Conservation (phyloP, 331 rosid genomes). For the Pyracantha coccinea region DNA sequence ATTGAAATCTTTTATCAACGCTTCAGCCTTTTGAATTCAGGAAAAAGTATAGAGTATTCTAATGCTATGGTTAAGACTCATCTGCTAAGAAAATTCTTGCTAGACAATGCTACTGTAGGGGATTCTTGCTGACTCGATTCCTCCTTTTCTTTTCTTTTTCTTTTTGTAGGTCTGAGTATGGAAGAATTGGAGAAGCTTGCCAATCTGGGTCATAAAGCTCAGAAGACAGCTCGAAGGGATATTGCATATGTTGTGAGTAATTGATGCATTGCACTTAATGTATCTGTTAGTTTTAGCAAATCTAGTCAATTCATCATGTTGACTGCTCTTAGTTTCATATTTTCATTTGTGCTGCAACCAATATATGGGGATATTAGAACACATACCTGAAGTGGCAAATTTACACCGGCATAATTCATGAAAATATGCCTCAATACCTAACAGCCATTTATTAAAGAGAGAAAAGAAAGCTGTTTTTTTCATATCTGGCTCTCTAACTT, state of each 20-base stretch:
- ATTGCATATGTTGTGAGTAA: slow-evolving; percentile 80
- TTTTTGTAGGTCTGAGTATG: slow-evolving; percentile 50
- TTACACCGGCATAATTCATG: not conserved
- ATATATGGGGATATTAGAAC: not conserved
- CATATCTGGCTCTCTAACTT: not conserved
- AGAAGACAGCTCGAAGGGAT: slow-evolving; percentile 88
- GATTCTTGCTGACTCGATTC: not conserved
- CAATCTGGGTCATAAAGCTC: slow-evolving; percentile 58
- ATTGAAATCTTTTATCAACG: not conserved
- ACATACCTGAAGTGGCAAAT: not conserved
- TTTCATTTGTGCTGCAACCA: not conserved
- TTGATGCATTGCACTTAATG: not conserved
- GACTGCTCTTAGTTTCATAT: not conserved
- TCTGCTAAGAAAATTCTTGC: not conserved
- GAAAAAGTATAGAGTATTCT: not conserved
- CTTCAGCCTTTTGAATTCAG: not conserved
- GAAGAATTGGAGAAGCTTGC: slow-evolving; percentile 79
- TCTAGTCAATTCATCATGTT: not conserved
- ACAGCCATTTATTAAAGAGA: not conserved
- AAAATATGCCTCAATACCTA: not conserved
- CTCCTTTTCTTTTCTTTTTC: not conserved
- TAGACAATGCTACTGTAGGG: not conserved
- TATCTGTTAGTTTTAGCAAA: not conserved
- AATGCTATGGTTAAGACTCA: not conserved
- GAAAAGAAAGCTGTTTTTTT: not conserved